A percentile compares a stretch with the other conserved stretches of the same genome.
phyloP scores from a whole-genome alignment of 2,329 filamentous ascomycete species.

The Capronia americana region DNA sequence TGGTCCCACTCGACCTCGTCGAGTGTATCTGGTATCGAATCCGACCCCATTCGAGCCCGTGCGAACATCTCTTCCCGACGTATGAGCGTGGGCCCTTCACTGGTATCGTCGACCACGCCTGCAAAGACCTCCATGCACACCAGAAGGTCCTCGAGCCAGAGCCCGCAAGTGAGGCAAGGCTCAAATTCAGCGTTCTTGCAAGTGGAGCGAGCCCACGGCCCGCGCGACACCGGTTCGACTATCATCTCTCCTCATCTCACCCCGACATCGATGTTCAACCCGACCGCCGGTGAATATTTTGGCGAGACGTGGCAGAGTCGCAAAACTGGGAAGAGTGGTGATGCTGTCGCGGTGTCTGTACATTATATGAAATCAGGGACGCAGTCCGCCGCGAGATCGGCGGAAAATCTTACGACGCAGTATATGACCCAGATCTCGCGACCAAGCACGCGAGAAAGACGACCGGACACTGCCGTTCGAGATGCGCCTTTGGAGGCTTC shows the following conservation, averaged over 20 bases:
- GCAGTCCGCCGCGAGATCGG: constrained; percentile 8
- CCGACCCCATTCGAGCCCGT: constrained; percentile 33
- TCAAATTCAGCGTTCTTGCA: constrained; percentile 20
- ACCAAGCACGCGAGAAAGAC: constrained; percentile 23
- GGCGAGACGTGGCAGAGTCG: constrained; percentile 36
- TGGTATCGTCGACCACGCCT: constrained; percentile 15
- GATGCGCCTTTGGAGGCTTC: constrained; percentile 15
- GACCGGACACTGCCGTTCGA: constrained; percentile 12
- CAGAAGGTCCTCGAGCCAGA: constrained; percentile 33
- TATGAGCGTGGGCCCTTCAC: constrained; percentile 31
- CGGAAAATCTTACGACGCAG: constrained; percentile 27
- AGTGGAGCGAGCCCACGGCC: constrained; percentile 18
- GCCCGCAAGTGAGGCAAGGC: constrained; percentile 30
- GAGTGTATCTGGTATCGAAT: constrained; percentile 47
- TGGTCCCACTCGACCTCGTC: constrained; percentile 65
- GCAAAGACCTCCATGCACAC: constrained; percentile 20
- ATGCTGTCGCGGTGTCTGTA: constrained; percentile 35
- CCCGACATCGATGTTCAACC: constrained; percentile 38
- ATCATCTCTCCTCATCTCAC: constrained; percentile 29
- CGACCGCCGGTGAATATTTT: constrained; percentile 34
- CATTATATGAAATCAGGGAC: constrained; percentile 33
- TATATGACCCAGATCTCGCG: constrained; percentile 23
- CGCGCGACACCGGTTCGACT: constrained; percentile 23
- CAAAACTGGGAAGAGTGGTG: constrained; percentile 33
- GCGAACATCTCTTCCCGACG: constrained; percentile 35